A percentile compares a stretch with the other conserved stretches of the same genome.
Conservation (phyloP, 2,329 filamentous ascomycete genomes). For the Achaetomium macrosporum region DNA sequence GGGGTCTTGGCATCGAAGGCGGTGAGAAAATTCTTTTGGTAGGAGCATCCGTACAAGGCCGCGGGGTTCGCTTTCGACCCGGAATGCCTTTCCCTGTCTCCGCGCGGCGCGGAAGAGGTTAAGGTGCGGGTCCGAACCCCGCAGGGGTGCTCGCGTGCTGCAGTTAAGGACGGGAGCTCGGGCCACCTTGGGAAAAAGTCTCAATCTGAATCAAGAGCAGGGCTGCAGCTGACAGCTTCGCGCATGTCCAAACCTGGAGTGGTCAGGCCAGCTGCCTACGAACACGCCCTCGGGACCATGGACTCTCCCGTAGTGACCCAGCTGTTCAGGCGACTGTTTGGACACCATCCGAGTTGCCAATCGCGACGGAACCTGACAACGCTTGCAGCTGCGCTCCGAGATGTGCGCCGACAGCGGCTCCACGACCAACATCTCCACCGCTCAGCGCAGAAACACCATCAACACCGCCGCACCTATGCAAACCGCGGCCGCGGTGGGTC, state of each 20-base stretch:
- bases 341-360: constrained; percentile 64
- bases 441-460: constrained; percentile 21
- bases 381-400: constrained; percentile 34
- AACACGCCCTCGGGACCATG: constrained; percentile 47
- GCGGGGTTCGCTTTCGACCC: no score
- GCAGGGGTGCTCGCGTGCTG: neutral
- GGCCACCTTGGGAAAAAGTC: constrained; percentile 20
- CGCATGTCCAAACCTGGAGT: neutral
- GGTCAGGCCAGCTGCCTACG: neutral
- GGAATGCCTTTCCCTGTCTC: no score
- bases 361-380: constrained; percentile 40
- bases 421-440: constrained; percentile 25
- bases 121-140: constrained; percentile 2
- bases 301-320: constrained; percentile 73
- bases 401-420: constrained; percentile 27
- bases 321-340: constrained; percentile 81
- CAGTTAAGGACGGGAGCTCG: constrained; percentile 18
- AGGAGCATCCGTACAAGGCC: no score
- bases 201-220: neutral
- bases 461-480: constrained; percentile 28
- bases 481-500: constrained; percentile 11
- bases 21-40: no score
- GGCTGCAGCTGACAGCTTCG: constrained; percentile 13
- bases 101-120: no score
- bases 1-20: no score